phyloP scores from a whole-genome alignment of 208 protist genomes.

The Leishmania arabica region DNA sequence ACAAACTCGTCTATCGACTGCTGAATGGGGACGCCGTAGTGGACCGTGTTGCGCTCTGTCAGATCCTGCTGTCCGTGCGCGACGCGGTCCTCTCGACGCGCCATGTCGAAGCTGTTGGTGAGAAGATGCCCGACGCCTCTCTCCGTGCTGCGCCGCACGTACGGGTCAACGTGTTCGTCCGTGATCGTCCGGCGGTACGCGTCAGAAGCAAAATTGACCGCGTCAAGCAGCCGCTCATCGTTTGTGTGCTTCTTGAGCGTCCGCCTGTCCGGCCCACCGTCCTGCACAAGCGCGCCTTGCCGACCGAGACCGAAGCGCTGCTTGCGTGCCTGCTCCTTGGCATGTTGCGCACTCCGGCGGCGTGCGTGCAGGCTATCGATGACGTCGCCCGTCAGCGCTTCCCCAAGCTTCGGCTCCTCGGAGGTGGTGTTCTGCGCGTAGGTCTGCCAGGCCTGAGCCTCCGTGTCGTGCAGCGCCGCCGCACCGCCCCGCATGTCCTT shows the following conservation, averaged over 20 bases:
- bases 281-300: constrained; percentile 85
- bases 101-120: constrained; percentile 82
- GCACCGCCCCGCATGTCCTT: constrained; percentile 42
- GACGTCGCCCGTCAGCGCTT: constrained; percentile 69
- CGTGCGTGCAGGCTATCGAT: constrained; percentile 39
- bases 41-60: constrained; percentile 74
- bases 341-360: constrained; percentile 18
- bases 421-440: constrained; percentile 74
- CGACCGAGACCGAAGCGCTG: constrained; percentile 88
- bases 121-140: constrained; percentile 81
- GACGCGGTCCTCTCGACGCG: constrained; percentile 74
- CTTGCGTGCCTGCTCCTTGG: constrained; percentile 50
- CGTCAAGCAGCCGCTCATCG: constrained; percentile 87
- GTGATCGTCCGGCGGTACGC: constrained; percentile 70
- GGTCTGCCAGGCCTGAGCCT: constrained; percentile 43
- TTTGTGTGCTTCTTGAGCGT: constrained; percentile 73
- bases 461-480: constrained; percentile 30
- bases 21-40: constrained; percentile 80
- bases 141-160: constrained; percentile 60
- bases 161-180: constrained; percentile 84
- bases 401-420: constrained; percentile 67
- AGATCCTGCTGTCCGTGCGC: constrained; percentile 68
- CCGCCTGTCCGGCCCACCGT: constrained; percentile 82
- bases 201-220: constrained; percentile 55
- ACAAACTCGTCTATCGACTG: constrained; percentile 88